Percentiles rank a stretch among this genome's conserved stretches.
Evolutionary conservation across 2,329 filamentous ascomycete species (phyloP).

Genomic region (Pseudocercospora fijiensis): DNA sequence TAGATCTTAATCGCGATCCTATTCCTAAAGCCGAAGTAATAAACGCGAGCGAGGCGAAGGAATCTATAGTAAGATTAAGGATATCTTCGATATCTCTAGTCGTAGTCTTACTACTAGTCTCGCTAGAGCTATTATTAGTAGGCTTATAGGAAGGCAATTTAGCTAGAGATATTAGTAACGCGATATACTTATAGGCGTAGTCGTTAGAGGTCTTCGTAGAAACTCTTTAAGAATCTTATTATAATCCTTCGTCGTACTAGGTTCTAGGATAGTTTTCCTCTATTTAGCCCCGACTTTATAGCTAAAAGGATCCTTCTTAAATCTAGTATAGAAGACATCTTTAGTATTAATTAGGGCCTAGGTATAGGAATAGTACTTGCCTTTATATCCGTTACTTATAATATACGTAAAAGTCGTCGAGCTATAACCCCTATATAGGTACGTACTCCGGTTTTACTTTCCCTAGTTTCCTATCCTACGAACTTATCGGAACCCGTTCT

Average conservation of each 20-base stretch:
- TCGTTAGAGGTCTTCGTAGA: slow-evolving; percentile 49
- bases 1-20: slow-evolving; percentile 28
- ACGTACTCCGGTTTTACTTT: too few relatives aligned
- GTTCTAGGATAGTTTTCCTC: slow-evolving; percentile 72
- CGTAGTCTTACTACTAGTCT: slow-evolving; percentile 37
- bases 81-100: slow-evolving; percentile 36
- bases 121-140: slow-evolving; percentile 39
- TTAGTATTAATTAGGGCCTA: slow-evolving; percentile 70
- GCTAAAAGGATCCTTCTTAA: slow-evolving; percentile 74
- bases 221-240: slow-evolving; percentile 68
- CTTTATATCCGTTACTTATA: background rate
- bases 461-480: too few relatives aligned
- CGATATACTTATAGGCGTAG: slow-evolving; percentile 38
- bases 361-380: slow-evolving; percentile 9
- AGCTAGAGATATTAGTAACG: slow-evolving; percentile 35
- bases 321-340: slow-evolving; percentile 79
- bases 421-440: background rate
- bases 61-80: slow-evolving; percentile 34
- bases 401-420: slow-evolving; percentile 4
- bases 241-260: slow-evolving; percentile 76
- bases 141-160: slow-evolving; percentile 36
- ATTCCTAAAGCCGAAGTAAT: slow-evolving; percentile 26
- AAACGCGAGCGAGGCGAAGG: slow-evolving; percentile 21
- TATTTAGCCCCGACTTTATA: slow-evolving; percentile 68
- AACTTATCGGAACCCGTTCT: too few relatives aligned